Evolutionary conservation across 345 rosid species (phyloP), one percentile per base, ranked within the genome.

Genomic region (Dipteronia sinensis): DNA sequence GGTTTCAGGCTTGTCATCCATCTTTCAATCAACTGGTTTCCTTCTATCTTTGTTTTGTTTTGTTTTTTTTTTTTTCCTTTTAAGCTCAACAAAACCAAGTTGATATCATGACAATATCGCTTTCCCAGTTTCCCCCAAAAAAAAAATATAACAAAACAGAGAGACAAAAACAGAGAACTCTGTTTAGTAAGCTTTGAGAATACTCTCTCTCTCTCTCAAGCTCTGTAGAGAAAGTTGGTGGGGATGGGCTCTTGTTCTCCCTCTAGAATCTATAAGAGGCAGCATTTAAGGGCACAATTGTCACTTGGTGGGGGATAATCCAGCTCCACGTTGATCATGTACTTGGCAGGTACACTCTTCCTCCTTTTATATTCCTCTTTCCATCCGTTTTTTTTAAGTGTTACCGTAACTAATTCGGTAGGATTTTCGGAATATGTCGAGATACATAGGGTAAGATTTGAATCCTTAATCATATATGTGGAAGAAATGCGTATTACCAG

Each of bases 1-100:
- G 73, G 83, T 49, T 71, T 79, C 91, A 74, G 68, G 83, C 82
- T 88, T 88, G 22, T 22, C 69, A 16, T 71, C 87, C 94, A 90
- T 90, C 80, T 74, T 56, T 49, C 27, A 29, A 10, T 19, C 69
- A 63, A 25, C 2, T 42, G 34, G 34, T 22, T 9, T 23, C 12
- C 22, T 34, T 19, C 10, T 16, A 17, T 64, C 67, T 64, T 42
- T 56, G 4, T 31, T 27, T 38, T 42, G 0, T 42, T 42, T 42
- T 42, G 1, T 3, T 38, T 6, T 38, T 38, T 10, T 46, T 46
- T 1, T 46, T 10, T 46, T 46, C 3, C 42, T 56, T 22, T 27
- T 7, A 44, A 47, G 27, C 64, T 68, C 71, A 53, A 67, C 20
- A 79, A 76, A 76, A 65, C 23, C 65, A 44, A 16, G 22, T 38